Conservation (phyloP, 306 rosid species). For the Cicer bijugum region DNA sequence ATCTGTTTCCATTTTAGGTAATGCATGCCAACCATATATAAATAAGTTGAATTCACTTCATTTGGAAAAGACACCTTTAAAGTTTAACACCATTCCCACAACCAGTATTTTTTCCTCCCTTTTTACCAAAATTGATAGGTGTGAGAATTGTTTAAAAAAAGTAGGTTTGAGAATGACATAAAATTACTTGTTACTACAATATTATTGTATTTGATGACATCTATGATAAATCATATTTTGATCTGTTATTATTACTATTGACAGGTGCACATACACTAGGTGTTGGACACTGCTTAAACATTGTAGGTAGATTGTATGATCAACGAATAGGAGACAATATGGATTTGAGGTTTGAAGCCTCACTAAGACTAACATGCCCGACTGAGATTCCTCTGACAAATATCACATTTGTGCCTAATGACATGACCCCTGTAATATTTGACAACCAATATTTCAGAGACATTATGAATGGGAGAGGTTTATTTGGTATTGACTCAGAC, state of each 20-base stretch:
- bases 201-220: neutral
- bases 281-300: conserved; percentile 55
- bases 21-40: neutral
- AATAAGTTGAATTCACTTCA: neutral
- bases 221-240: neutral
- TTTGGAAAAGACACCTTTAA: neutral
- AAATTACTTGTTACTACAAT: neutral
- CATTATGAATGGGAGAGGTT: conserved; percentile 47
- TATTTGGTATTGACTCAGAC: conserved; percentile 52
- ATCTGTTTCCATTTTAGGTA: conserved; percentile 57
- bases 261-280: conserved; percentile 60
- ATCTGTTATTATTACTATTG: conserved; percentile 4
- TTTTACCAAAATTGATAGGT: neutral
- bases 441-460: conserved; percentile 53
- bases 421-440: conserved; percentile 45
- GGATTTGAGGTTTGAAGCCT: conserved; percentile 37
- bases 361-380: conserved; percentile 48
- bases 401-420: conserved; percentile 46
- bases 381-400: conserved; percentile 50
- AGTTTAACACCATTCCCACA: neutral
- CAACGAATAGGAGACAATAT: conserved; percentile 22
- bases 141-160: neutral
- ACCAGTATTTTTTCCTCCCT: neutral
- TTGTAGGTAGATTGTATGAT: conserved; percentile 49
- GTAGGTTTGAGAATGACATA: neutral